These are phyloP conservation scores for Fusarium denticulatum DNA, from an alignment of 2,329 filamentous ascomycete genomes.

Conservation along the genomic window DNA sequence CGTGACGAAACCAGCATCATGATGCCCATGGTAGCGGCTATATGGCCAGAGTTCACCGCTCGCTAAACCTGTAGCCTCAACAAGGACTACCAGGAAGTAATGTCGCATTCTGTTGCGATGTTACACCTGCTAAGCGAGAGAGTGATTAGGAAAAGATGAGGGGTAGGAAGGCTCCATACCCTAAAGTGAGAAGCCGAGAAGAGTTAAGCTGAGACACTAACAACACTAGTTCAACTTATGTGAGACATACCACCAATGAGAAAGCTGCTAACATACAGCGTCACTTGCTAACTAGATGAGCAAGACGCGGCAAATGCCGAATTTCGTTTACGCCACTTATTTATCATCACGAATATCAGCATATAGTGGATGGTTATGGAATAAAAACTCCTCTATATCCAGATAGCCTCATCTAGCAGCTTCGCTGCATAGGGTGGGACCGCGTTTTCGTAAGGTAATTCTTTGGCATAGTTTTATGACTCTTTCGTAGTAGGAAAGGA, in stretches of 20 bases:
- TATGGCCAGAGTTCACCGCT: not conserved
- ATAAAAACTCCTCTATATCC: too few species aligned
- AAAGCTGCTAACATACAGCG: rapidly evolving
- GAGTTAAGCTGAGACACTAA: not conserved
- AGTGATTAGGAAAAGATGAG: not conserved
- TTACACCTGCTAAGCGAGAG: too few species aligned
- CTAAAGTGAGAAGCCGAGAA: not conserved
- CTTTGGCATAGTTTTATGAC: too few species aligned
- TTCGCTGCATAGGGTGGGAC: too few species aligned
- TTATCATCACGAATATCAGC: too few species aligned
- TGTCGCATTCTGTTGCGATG: not conserved
- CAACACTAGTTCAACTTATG: rapidly evolving
- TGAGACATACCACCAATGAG: rapidly evolving
- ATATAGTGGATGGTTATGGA: too few species aligned
- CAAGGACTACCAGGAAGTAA: not conserved
- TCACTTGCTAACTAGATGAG: not conserved
- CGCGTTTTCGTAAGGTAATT: too few species aligned
- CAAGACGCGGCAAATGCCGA: not conserved
- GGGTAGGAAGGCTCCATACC: not conserved
- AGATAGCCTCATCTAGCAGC: too few species aligned
- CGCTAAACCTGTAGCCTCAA: rapidly evolving
- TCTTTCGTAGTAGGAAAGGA: too few species aligned
- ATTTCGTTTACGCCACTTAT: rapidly evolving
- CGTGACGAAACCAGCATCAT: not conserved
- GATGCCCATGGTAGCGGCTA: not conserved